Evolutionary conservation across 768 basidiomycete genomes (phyloP), one percentile per base, ranked within the genome.

Genomic region (Tricholoma matsutake): DNA sequence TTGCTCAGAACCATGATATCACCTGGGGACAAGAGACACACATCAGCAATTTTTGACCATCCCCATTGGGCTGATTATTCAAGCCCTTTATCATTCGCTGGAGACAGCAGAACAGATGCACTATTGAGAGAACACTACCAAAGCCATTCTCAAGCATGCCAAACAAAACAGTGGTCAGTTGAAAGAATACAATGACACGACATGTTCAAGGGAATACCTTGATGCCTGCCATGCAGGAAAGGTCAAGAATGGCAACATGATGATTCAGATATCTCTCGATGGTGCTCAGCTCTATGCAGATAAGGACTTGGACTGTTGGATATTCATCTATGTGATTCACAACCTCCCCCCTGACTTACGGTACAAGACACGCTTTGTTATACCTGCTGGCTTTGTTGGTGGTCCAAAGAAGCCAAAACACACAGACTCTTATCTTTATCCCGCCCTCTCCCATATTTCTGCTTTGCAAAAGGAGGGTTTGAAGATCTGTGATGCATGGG

Each of bases 241-340:
- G 11, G 5, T 45, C 43, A 45, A n/a, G 6, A 20, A 45, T 2
- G 43, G 13, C 6, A n/a, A 45, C 7, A 6, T 45, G 5, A 5
- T 8, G 20, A 4, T 45, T 7, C 43, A 71, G 29, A 31, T 71
- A 4, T 74, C 69, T 0, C 53, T 70, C 3, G 75, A 76, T 57
- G 69, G 76, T 4, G 68, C 69, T 0, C 76, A 77, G 55, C 43
- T 45, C 0, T 75, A 73, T 55, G 54, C 56, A 1, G 66, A 65
- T 51, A 76, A 75, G 62, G 53, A 56, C 14, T 75, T 73, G 1
- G 69, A 76, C 43, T 68, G 65, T 31, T 72, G 73, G 72, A 72
- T 75, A 0, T 63, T 57, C 39, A 68, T 75, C 14, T 76, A 69
- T 65, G 59, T 73, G 7, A 56, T 76, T 13, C 56, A 69, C 13